phyloP scores from a whole-genome alignment of 1,284 basidiomycete genomes.

The Moesziomyces globuligerus region DNA sequence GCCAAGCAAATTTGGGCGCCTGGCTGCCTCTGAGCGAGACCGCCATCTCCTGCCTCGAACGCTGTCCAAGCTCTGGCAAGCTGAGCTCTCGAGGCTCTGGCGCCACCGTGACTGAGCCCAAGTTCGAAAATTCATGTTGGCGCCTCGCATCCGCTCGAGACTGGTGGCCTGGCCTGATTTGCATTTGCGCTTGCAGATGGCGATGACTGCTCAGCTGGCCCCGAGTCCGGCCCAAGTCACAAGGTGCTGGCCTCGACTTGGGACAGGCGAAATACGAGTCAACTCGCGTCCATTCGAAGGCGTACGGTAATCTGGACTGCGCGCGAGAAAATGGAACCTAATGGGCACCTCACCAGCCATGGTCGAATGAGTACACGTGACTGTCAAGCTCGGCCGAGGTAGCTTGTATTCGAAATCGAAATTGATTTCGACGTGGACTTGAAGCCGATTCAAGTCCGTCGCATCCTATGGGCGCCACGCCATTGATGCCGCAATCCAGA shows the following conservation, averaged over 20 bases:
- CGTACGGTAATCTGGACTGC: too few species aligned
- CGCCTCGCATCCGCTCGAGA: background rate
- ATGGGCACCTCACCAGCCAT: background rate
- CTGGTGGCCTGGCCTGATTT: background rate
- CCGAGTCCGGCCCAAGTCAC: too few species aligned
- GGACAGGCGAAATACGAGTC: background rate
- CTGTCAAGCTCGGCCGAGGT: constrained; percentile 3
- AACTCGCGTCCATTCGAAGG: background rate
- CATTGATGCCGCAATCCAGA: constrained; percentile 28
- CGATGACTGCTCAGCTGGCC: too few species aligned
- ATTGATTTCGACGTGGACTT: background rate
- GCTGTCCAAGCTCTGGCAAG: too few species aligned
- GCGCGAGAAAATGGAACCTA: constrained; percentile 5
- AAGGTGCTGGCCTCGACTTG: too few species aligned
- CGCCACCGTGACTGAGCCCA: background rate
- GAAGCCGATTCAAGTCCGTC: background rate
- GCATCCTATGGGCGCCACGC: too few species aligned
- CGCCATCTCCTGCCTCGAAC: too few species aligned
- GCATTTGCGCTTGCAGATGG: background rate
- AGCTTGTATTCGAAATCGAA: background rate
- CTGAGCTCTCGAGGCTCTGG: too few species aligned
- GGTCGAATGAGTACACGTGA: background rate
- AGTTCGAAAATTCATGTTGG: background rate
- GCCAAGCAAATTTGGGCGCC: constrained; percentile 8
- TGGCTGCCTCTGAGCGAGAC: too few species aligned